Evolutionary conservation across 306 rosid species (phyloP), one percentile per base, ranked within the genome.

Genomic region (Pterocarpus macrocarpus): DNA sequence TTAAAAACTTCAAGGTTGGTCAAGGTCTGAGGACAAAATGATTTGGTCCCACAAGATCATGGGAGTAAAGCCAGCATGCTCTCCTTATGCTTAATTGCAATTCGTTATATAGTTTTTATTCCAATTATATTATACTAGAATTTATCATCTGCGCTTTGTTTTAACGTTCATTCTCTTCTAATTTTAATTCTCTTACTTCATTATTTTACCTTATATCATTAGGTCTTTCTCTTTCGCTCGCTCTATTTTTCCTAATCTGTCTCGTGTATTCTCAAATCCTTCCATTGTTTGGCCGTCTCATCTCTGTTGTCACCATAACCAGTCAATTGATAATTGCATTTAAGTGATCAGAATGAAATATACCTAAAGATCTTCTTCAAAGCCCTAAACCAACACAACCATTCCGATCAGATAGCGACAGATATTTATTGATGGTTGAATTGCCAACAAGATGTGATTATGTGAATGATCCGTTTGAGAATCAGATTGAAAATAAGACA

Each of bases 361-460:
- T 63, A 34, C 68, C 32, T 16, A 6, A 13, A 1, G 11, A 63
- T 39, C 9, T 63, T 63, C 8, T 5, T 63, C 45, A 3, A 34
- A 33, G 44, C 68, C 1, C 68, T 8, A 63, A 63, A 63, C 68
- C 44, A 63, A 63, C 12, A 63, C 41, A 62, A 8, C 16, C 44
- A 34, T 33, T 63, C 44, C 22, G 44, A 63, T 63, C 44, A 3
- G 10, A 63, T 63, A 63, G 68, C 12, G 70, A 64, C 17, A 34
- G 69, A 63, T 34, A 63, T 63, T 44, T 7, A 64, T 64, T 35
- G 69, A 36, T 35, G 39, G 69, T 64, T 64, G 69, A 65, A 35
- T 6, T 65, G 13, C 71, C 71, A 7, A 14, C 71, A 65, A 7
- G 33, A 22, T 22, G 28, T 22, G 28, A 22, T 22, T 22, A 65